Evolutionary conservation across 768 basidiomycete species (phyloP), one percentile per base, ranked within the genome.

Genomic region (Leccinum uliginosum): DNA sequence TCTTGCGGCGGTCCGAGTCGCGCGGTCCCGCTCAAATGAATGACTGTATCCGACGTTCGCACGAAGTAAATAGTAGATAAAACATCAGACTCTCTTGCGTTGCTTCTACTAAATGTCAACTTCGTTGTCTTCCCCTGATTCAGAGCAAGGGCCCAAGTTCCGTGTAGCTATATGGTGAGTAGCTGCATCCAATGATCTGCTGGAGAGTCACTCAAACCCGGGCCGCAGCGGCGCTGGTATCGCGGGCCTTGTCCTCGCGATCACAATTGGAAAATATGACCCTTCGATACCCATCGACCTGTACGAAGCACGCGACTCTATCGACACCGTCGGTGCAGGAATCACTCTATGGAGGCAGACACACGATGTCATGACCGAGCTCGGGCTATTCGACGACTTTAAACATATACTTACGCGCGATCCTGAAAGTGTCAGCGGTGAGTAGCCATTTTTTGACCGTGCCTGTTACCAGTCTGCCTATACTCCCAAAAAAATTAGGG

Each of bases 341-440:
- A 45, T 80, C 69, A 45, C 76, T 67, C 69, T 81, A 6, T 80
- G 79, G 80, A 64, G 65, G 9, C 68, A 78, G 38, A 79, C 79
- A 8, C 78, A 78, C 76, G 68, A 66, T 6, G 70, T 80, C n/a
- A 60, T 83, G 58, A 66, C 74, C 26, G 62, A 67, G 12, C 76
- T 83, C 49, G 79, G 76, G 1, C 57, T 83, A 4, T 68, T 72
- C 29, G 68, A 76, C 15, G 76, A 73, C 3, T 59, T 72, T 14
- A 55, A 56, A 23, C 54, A 57, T 14, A 60, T 68, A 9, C 56
- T 65, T 12, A 48, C 60, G 2, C 50, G 50, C 1, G 12, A 38
- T 29, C 60, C 63, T 24, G 63, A 53, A 21, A 53, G 59, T 17
- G 59, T 21, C 15, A 51, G 14, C 30, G 62, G 71, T 56, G 35